Conservation (phyloP, 495 filamentous ascomycete genomes). For the Penicillium lividum region DNA sequence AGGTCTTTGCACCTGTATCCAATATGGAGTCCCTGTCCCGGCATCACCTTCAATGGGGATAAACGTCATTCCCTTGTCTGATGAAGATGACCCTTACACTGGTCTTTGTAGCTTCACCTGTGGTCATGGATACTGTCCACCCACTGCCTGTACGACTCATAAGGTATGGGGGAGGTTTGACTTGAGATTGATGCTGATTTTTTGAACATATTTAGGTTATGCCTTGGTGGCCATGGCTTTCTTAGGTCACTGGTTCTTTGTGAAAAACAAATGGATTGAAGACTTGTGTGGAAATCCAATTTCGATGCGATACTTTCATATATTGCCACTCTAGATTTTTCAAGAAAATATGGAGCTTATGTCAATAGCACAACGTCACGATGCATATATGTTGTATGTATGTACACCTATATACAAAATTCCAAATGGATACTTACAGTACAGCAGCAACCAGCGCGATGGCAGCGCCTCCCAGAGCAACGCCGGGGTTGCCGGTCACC, state of each 20-base stretch:
- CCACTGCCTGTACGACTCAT: slow-evolving; percentile 32
- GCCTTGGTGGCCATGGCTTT: too few relatives aligned
- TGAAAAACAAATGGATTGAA: too few relatives aligned
- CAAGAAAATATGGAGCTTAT: background rate
- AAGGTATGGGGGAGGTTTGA: background rate
- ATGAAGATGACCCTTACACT: slow-evolving; percentile 36
- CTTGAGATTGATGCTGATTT: too few relatives aligned
- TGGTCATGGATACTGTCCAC: slow-evolving; percentile 43
- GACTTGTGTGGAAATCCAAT: too few relatives aligned
- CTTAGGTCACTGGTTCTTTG: too few relatives aligned
- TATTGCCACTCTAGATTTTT: too few relatives aligned
- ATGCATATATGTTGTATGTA: background rate
- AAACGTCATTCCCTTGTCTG: slow-evolving; percentile 29
- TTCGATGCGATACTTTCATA: too few relatives aligned
- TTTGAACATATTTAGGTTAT: too few relatives aligned
- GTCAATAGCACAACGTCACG: background rate
- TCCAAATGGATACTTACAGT: background rate
- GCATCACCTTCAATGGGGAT: slow-evolving; percentile 25
- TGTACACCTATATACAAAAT: background rate
- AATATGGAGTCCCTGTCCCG: slow-evolving; percentile 29
- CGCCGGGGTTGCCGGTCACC: slow-evolving; percentile 10
- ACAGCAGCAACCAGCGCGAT: slow-evolving; percentile 16
- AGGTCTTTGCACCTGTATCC: slow-evolving; percentile 41
- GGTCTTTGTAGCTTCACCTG: slow-evolving; percentile 48
- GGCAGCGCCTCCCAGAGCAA: slow-evolving; percentile 18